Evolutionary conservation across 345 rosid genomes (phyloP).

Genomic region (Corchorus olitorius): DNA sequence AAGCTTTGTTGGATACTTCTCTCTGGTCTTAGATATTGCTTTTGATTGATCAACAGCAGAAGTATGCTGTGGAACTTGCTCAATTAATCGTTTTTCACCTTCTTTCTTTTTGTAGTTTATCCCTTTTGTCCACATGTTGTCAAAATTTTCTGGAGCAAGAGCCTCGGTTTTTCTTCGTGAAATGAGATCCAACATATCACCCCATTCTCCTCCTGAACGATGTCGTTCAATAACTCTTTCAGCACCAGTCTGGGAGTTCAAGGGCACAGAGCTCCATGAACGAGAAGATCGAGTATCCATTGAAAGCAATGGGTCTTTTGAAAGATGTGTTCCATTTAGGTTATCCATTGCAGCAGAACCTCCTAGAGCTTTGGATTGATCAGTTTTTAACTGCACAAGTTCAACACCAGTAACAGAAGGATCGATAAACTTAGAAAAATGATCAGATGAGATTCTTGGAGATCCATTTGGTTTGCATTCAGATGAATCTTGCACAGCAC

Average conservation of each 20-base stretch:
- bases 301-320: constrained; percentile 94
- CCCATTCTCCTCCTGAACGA: constrained; percentile 74
- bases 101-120: constrained; percentile 72
- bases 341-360: constrained; percentile 41
- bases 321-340: constrained; percentile 39
- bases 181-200: constrained; percentile 72
- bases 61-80: constrained; percentile 43
- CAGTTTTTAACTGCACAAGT: constrained; percentile 77
- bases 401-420: constrained; percentile 92
- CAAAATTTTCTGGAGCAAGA: constrained; percentile 96
- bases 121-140: constrained; percentile 98
- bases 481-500: constrained; percentile 53
- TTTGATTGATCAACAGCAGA: constrained; percentile 33
- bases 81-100: constrained; percentile 36
- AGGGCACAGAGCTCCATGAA: constrained; percentile 69
- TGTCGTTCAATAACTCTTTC: constrained; percentile 46
- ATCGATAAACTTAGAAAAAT: constrained; percentile 68
- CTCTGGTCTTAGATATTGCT: constrained; percentile 33
- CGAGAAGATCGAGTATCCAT: constrained; percentile 73
- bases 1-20: constrained; percentile 32
- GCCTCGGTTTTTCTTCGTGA: constrained; percentile 83
- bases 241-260: constrained; percentile 47
- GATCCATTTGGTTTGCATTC: constrained; percentile 56
- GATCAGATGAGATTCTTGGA: constrained; percentile 63
- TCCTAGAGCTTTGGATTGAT: constrained; percentile 41